Conservation (phyloP, 495 filamentous ascomycete genomes). For the Daldinia concentrica region DNA sequence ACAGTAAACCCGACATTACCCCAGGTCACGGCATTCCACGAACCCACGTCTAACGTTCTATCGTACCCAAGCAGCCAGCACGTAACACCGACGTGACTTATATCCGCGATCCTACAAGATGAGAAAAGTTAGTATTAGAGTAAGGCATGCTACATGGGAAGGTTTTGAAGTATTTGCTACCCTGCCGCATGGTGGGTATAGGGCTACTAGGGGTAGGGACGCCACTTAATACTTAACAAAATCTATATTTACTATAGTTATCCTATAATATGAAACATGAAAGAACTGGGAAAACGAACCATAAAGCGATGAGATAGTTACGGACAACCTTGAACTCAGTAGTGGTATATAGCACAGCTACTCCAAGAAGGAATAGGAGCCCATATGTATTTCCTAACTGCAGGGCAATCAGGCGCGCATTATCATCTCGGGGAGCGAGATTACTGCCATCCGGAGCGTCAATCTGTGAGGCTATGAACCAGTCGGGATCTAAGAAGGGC, state of each 20-base stretch:
- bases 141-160: background rate
- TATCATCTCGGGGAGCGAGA: conserved; percentile 37
- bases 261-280: background rate
- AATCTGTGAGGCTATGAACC: conserved; percentile 70
- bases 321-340: conserved; percentile 71
- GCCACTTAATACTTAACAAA: too few species aligned
- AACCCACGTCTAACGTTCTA: conserved; percentile 59
- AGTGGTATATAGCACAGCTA: conserved; percentile 68
- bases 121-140: background rate
- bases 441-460: conserved; percentile 46
- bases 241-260: too few species aligned
- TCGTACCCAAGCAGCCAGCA: conserved; percentile 66
- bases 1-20: conserved; percentile 76
- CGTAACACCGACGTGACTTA: conserved; percentile 74
- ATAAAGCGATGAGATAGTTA: conserved; percentile 72
- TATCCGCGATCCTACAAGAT: conserved; percentile 61
- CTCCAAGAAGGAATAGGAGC: conserved; percentile 68
- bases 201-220: too few species aligned
- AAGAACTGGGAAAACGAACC: conserved; percentile 37
- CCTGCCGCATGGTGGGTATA: background rate
- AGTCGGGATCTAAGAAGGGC: conserved; percentile 63
- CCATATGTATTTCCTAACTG: conserved; percentile 75
- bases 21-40: conserved; percentile 77
- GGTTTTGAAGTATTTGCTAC: background rate
- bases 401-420: conserved; percentile 50